Base-by-base conservation (phyloP, 129 eudicot species). In the Escallonia herrerae region DNA sequence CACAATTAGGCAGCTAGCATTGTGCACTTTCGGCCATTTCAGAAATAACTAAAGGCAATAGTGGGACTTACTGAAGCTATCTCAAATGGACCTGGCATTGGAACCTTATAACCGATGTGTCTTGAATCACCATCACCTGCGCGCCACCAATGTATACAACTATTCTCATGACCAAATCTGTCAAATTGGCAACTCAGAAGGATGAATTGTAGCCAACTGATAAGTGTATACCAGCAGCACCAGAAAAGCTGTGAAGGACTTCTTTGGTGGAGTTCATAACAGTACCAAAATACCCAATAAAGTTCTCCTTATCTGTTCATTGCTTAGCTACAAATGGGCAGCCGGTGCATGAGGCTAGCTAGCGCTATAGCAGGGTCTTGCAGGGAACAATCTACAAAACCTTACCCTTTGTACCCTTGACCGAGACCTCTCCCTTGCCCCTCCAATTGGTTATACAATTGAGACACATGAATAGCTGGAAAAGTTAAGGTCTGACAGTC, bases 121-220 rank as follows among this genome's bases (percentile, higher is more conserved):
- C 85, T 79, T 43, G 84, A 74, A 73, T 94, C 99, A 40, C 97
- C 99, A 68, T 94, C 87, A 63, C 99, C 99, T 91, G 56, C 49
- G 8, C 40, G 40, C 12, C 58, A 33, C 6, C 62, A 50, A 45
- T n/a, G n/a, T 1, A 13, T 54, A 49, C 7, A 49, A 5, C 54
- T 7, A 49, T 13, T 12, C 22, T 0, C 14, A 64, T 48, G 6
- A 4, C 44, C n/a, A 8, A 3, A 52, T 52, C 12, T 12, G 57
- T 52, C 12, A 2, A 5, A 56, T 56, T 56, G 12, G 5, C 4
- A 33, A 46, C 50, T 46, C 50, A 46, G 9, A 46, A 46, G 50
- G 50, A 46, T 22, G 33, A 22, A 22, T 22, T 22, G 1, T 22
- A 22, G 33, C 33, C 33, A 22, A 1, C 33, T 22, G 33, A 22